Conservation (phyloP, 2,329 filamentous ascomycete species). For the Didymella exigua region DNA sequence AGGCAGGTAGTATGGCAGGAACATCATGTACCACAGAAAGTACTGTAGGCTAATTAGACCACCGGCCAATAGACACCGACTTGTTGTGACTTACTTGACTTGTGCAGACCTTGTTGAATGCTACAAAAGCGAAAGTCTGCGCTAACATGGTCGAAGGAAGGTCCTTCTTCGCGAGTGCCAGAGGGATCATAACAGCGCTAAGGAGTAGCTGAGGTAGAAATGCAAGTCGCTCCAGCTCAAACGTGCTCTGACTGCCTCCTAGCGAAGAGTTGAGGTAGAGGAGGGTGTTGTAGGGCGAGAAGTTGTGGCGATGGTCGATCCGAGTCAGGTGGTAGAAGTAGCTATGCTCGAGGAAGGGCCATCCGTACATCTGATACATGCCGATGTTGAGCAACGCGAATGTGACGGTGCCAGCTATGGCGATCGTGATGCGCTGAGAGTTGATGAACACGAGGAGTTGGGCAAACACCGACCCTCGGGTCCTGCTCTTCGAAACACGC, state of each 20-base stretch:
- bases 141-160: slow-evolving; percentile 85
- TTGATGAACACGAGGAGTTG: slow-evolving; percentile 37
- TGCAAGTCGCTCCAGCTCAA: slow-evolving; percentile 75
- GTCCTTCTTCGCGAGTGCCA: slow-evolving; percentile 79
- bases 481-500: neutral
- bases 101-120: slow-evolving; percentile 98
- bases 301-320: slow-evolving; percentile 97
- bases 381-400: slow-evolving; percentile 74
- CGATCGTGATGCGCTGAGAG: slow-evolving; percentile 60
- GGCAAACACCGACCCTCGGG: slow-evolving; percentile 28
- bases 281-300: slow-evolving; percentile 92
- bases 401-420: slow-evolving; percentile 69
- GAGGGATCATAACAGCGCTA: slow-evolving; percentile 74
- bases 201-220: slow-evolving; percentile 88
- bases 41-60: slow-evolving; percentile 64
- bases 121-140: slow-evolving; percentile 95
- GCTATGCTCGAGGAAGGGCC: slow-evolving; percentile 83
- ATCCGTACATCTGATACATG: slow-evolving; percentile 80
- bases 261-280: slow-evolving; percentile 82
- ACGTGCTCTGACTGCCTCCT: slow-evolving; percentile 26
- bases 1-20: slow-evolving; percentile 89
- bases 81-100: slow-evolving; percentile 74
- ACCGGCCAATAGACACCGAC: neutral
- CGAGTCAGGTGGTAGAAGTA: slow-evolving; percentile 92
- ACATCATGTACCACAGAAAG: slow-evolving; percentile 97